phyloP scores from a whole-genome alignment of 352 stramenopile genomes.

The Lagenidium sp. region DNA sequence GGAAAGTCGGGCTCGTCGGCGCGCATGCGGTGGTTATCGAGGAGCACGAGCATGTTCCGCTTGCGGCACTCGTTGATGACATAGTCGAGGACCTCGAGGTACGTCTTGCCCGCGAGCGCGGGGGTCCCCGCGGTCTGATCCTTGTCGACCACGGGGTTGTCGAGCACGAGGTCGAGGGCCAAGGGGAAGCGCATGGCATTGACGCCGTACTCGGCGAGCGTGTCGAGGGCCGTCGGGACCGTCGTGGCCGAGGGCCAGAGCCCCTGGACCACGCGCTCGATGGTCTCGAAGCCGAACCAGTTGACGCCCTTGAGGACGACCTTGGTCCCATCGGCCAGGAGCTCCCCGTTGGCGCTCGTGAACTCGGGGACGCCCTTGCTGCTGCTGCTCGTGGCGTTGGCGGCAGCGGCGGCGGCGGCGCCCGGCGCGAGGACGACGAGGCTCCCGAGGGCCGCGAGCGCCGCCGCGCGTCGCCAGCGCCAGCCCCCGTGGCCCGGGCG shows the following conservation, averaged over 20 bases:
- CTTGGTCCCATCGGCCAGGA: slow-evolving; percentile 39
- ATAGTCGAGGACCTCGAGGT: slow-evolving; percentile 50
- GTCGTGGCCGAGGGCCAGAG: slow-evolving; percentile 60
- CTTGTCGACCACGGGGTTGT: slow-evolving; percentile 28
- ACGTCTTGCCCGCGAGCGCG: slow-evolving; percentile 34
- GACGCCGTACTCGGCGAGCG: slow-evolving; percentile 35
- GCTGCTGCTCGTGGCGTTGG: no score
- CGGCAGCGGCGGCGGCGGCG: neutral
- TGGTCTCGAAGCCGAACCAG: slow-evolving; percentile 60
- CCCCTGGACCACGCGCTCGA: slow-evolving; percentile 47
- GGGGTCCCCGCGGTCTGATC: slow-evolving; percentile 35
- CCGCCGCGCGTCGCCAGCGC: neutral
- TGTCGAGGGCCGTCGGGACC: slow-evolving; percentile 33
- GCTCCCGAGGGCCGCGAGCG: neutral
- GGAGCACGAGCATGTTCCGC: slow-evolving; percentile 60
- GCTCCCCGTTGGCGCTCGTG: slow-evolving; percentile 40
- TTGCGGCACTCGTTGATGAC: slow-evolving; percentile 41
- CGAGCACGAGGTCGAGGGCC: slow-evolving; percentile 55
- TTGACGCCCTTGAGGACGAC: slow-evolving; percentile 68
- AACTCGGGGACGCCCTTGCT: slow-evolving; percentile 40
- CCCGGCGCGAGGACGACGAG: neutral
- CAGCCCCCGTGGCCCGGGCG: neutral
- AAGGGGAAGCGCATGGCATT: slow-evolving; percentile 55
- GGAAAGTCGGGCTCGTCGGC: slow-evolving; percentile 48
- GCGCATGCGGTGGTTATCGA: slow-evolving; percentile 58